phyloP scores from a whole-genome alignment of 1,284 basidiomycete species.

The Termitomyces sp. region DNA sequence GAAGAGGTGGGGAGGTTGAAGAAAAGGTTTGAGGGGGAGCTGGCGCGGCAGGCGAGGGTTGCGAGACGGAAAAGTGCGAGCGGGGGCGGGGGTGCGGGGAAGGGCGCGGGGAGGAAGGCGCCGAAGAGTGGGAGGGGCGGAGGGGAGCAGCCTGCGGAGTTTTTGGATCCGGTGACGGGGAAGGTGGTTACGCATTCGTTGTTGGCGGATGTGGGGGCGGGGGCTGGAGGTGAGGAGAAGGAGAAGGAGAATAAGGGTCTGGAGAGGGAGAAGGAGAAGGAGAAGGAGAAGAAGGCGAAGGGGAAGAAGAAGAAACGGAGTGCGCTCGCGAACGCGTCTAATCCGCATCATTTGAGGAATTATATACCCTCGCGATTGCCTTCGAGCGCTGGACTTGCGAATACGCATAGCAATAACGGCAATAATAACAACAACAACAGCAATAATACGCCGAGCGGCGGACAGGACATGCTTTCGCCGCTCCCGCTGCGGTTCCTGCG shows the following conservation, averaged over 20 bases:
- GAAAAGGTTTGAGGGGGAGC: constrained; percentile 64
- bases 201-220: too few relatives aligned
- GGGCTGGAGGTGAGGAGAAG: background rate
- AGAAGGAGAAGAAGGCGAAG: background rate
- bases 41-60: constrained; percentile 60
- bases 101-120: constrained; percentile 32
- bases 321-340: constrained; percentile 80
- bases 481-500: constrained; percentile 61
- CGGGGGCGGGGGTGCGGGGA: constrained; percentile 29
- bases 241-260: too few relatives aligned
- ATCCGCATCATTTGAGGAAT: constrained; percentile 86
- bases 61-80: constrained; percentile 34
- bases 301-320: constrained; percentile 86
- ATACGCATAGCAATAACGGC: too few relatives aligned
- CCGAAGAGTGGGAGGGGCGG: constrained; percentile 10
- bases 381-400: too few relatives aligned
- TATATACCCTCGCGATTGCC: constrained; percentile 78
- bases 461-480: constrained; percentile 55
- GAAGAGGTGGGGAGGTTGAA: constrained; percentile 62
- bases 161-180: constrained; percentile 30
- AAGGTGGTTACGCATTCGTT: constrained; percentile 2
- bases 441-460: too few relatives aligned
- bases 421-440: too few relatives aligned
- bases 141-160: constrained; percentile 32
- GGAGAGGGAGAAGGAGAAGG: too few relatives aligned